phyloP scores from a whole-genome alignment of 805 yeast species.

The Kodamaea laetipori region DNA sequence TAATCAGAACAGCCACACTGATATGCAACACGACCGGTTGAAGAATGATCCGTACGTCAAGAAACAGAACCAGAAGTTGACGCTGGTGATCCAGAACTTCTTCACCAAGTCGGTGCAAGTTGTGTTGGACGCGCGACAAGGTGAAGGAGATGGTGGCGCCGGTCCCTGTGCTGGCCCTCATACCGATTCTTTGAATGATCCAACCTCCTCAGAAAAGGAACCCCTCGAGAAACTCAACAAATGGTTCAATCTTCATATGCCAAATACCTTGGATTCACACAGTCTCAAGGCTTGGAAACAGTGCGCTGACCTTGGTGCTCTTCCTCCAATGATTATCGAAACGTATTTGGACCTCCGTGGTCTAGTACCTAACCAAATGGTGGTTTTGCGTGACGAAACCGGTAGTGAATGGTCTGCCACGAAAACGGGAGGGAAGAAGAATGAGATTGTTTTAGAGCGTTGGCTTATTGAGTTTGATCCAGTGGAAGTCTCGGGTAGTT shows the following conservation, averaged over 20 bases:
- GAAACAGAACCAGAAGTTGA: slow-evolving; percentile 36
- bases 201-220: slow-evolving; percentile 10
- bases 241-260: slow-evolving; percentile 64
- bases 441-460: slow-evolving; percentile 89
- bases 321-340: slow-evolving; percentile 86
- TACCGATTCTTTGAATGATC: not conserved
- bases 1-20: not conserved
- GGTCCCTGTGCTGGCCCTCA: slow-evolving; percentile 17
- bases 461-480: slow-evolving; percentile 87
- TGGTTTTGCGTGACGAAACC: slow-evolving; percentile 58
- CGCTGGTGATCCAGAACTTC: slow-evolving; percentile 58
- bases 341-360: slow-evolving; percentile 70
- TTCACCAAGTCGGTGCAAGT: slow-evolving; percentile 63
- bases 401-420: slow-evolving; percentile 58
- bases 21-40: slow-evolving; percentile 7
- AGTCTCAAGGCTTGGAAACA: slow-evolving; percentile 65
- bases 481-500: slow-evolving; percentile 35
- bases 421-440: slow-evolving; percentile 58
- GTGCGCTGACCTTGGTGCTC: slow-evolving; percentile 39
- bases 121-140: slow-evolving; percentile 48
- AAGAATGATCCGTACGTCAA: slow-evolving; percentile 15
- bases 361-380: slow-evolving; percentile 56
- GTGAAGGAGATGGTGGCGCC: not conserved
- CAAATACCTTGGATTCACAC: slow-evolving; percentile 31
- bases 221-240: slow-evolving; percentile 43